Percentiles rank a stretch among this genome's conserved stretches.
These are phyloP conservation scores for Macrophomina tecta DNA, from an alignment of 2,329 filamentous ascomycete genomes.

Conservation along the genomic window DNA sequence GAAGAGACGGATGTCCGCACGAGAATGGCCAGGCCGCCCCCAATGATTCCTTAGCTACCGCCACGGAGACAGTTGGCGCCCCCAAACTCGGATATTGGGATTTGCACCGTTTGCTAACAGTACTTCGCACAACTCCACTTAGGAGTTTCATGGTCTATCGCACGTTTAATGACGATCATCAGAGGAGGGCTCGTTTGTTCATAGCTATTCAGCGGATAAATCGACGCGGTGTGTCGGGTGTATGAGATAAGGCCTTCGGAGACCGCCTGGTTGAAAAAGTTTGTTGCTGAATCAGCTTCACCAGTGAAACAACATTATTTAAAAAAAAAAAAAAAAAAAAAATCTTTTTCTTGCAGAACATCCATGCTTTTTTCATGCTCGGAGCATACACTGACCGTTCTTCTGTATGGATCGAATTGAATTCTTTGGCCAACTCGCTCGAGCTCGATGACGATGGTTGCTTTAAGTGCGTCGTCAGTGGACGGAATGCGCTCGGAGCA, in stretches of 20 bases:
- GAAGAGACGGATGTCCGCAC: too few species aligned
- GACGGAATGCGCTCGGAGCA: neutral
- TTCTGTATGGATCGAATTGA: too few species aligned
- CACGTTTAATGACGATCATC: too few species aligned
- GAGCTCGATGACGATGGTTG: neutral
- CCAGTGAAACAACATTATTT: too few species aligned
- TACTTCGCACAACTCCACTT: neutral
- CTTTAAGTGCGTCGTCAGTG: neutral
- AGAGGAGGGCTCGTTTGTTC: neutral
- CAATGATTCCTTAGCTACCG: too few species aligned
- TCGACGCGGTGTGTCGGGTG: neutral
- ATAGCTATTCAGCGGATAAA: neutral
- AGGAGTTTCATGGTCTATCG: too few species aligned
- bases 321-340: too few species aligned
- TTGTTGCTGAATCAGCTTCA: neutral
- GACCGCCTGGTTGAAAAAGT: neutral
- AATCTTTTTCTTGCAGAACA: too few species aligned
- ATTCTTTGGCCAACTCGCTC: neutral
- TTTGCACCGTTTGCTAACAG: neutral
- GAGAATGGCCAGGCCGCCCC: too few species aligned
- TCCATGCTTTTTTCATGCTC: too few species aligned
- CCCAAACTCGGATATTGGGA: neutral
- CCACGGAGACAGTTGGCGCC: too few species aligned
- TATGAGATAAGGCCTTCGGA: neutral
- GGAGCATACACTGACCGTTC: too few species aligned